Conservation (phyloP, 2,329 filamentous ascomycete species). For the Elsinoe batatas region DNA sequence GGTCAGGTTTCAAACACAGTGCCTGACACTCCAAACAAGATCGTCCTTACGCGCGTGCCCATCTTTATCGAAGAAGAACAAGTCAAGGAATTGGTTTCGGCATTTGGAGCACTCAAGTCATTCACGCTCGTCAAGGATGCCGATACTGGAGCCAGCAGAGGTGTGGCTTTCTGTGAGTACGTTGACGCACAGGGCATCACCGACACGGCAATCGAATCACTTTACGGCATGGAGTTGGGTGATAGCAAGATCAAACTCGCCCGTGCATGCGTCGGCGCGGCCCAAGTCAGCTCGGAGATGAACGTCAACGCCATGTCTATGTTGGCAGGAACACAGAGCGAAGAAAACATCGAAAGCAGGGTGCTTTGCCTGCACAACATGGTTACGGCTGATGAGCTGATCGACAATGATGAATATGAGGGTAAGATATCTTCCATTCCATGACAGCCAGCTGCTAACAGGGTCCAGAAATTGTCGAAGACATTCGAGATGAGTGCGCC, state of each 20-base stretch:
- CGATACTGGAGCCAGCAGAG: conserved; percentile 68
- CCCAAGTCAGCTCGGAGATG: conserved; percentile 92
- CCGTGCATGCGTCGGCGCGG: conserved; percentile 84
- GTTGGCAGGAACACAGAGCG: conserved; percentile 73
- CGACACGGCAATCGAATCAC: conserved; percentile 74
- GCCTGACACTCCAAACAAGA: conserved; percentile 88
- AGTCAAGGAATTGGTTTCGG: conserved; percentile 76
- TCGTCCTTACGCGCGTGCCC: conserved; percentile 84
- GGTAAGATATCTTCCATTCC: conserved; percentile 45
- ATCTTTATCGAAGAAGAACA: conserved; percentile 82
- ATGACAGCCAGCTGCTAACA: conserved; percentile 4
- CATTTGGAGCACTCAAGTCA: conserved; percentile 87
- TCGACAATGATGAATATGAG: conserved; percentile 91
- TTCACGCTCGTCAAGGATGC: conserved; percentile 84
- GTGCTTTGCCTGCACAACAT: conserved; percentile 95
- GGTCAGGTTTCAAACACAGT: conserved; percentile 72
- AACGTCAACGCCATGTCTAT: conserved; percentile 97
- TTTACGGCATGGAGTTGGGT: conserved; percentile 88
- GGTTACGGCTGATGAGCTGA: conserved; percentile 90
- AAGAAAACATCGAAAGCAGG: conserved; percentile 66
- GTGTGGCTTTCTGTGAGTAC: conserved; percentile 96
- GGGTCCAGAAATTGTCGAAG: conserved; percentile 79
- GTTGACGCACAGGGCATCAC: conserved; percentile 61
- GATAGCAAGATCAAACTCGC: conserved; percentile 76
- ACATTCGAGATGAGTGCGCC: conserved; percentile 82